A percentile compares a stretch with the other conserved stretches of the same genome.
phyloP scores from a whole-genome alignment of 805 yeast genomes.

The Myxozyma nipponensis region DNA sequence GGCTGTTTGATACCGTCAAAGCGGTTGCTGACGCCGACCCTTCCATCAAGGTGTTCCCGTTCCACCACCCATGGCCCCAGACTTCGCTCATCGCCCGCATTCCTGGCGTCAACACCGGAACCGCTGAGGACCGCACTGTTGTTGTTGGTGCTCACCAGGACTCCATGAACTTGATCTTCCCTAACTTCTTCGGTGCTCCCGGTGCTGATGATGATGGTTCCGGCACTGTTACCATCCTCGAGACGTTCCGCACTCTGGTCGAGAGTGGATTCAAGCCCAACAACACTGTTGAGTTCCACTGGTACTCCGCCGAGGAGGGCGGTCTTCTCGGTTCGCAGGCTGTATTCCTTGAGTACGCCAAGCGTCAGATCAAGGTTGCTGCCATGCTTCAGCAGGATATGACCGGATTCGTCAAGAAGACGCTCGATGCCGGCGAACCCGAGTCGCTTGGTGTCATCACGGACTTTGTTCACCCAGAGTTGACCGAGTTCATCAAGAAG shows the following conservation, averaged over 20 bases:
- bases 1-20: conserved; percentile 55
- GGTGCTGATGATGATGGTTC: conserved; percentile 96
- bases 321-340: conserved; percentile 85
- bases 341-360: conserved; percentile 55
- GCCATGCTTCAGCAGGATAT: conserved; percentile 94
- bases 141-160: conserved; percentile 90
- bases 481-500: conserved; percentile 59
- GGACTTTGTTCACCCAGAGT: conserved; percentile 56
- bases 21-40: conserved; percentile 35
- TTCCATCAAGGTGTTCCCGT: conserved; percentile 45
- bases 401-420: conserved; percentile 70
- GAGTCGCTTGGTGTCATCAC: conserved; percentile 77
- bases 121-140: conserved; percentile 47
- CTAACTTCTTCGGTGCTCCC: conserved; percentile 67
- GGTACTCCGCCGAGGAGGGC: conserved; percentile 93
- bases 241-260: conserved; percentile 63
- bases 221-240: conserved; percentile 76
- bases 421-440: conserved; percentile 48
- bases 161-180: conserved; percentile 69
- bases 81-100: conserved; percentile 67
- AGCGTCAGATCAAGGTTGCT: conserved; percentile 50
- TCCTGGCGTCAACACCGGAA: conserved; percentile 44
- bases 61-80: conserved; percentile 76
- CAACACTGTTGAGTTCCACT: conserved; percentile 86
- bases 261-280: conserved; percentile 49